Evolutionary conservation across 352 stramenopile species (phyloP).

Genomic region (Globisporangium orthogonon): DNA sequence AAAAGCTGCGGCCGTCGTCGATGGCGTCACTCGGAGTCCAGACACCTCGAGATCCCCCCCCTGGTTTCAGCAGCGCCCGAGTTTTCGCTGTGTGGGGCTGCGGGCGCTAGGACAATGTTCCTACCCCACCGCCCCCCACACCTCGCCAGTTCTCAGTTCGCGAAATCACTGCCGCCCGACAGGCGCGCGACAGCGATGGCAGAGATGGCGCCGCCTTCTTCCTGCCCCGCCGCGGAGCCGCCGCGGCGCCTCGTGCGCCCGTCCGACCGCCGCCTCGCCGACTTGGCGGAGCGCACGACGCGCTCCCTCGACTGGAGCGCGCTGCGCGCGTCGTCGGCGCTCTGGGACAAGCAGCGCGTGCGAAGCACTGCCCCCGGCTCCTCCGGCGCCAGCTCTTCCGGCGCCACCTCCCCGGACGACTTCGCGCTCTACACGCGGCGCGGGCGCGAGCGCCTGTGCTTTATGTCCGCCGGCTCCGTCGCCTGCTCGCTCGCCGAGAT

Average conservation of each 20-base stretch:
- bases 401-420: too few species aligned
- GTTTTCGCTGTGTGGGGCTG: too few species aligned
- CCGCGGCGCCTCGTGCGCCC: slow-evolving; percentile 34
- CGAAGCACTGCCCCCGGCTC: background rate
- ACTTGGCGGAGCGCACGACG: slow-evolving; percentile 24
- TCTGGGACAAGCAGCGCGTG: slow-evolving; percentile 16
- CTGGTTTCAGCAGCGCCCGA: too few species aligned
- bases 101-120: too few species aligned
- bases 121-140: too few species aligned
- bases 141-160: background rate
- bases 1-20: too few species aligned
- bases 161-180: background rate
- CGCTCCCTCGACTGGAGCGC: slow-evolving; percentile 23
- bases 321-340: slow-evolving; percentile 15
- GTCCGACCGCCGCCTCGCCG: slow-evolving; percentile 32
- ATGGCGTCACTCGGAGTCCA: too few species aligned
- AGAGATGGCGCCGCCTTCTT: background rate
- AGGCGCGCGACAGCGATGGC: background rate
- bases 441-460: slow-evolving; percentile 17
- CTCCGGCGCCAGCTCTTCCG: background rate
- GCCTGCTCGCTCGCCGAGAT: slow-evolving; percentile 37
- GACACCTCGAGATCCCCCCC: too few species aligned
- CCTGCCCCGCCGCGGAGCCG: background rate
- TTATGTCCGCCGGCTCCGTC: slow-evolving; percentile 27
- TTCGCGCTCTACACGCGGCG: slow-evolving; percentile 22